A percentile compares a stretch with the other conserved stretches of the same genome.
phyloP scores from a whole-genome alignment of 2,329 filamentous ascomycete species.

The Fusarium tupiense region DNA sequence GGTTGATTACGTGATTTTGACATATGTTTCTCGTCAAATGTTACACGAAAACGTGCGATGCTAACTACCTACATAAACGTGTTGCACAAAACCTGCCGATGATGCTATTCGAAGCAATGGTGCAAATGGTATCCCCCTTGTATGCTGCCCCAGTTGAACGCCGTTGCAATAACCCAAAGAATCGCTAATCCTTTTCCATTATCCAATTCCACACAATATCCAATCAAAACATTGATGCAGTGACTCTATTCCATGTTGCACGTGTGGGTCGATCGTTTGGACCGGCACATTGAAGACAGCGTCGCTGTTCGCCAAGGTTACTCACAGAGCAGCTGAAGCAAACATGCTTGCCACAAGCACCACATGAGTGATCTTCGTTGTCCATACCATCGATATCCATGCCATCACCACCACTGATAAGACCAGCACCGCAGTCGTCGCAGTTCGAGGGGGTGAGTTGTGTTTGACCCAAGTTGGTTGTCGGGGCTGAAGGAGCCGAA shows the following conservation, averaged over 20 bases:
- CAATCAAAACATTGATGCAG: constrained; percentile 36
- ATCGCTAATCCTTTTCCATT: background rate
- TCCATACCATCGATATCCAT: constrained; percentile 53
- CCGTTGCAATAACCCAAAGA: background rate
- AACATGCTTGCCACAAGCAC: constrained; percentile 63
- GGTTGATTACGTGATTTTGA: background rate
- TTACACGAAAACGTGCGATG: background rate
- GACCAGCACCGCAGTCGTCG: constrained; percentile 61
- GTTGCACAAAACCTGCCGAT: background rate
- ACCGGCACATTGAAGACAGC: constrained; percentile 64
- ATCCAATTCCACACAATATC: background rate
- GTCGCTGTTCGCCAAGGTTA: constrained; percentile 63
- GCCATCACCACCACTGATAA: constrained; percentile 41
- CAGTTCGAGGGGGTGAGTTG: constrained; percentile 52
- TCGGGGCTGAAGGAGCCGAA: constrained; percentile 46
- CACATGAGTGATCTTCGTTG: constrained; percentile 52
- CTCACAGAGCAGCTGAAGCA: constrained; percentile 69
- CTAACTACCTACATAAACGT: background rate
- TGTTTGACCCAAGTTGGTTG: constrained; percentile 29
- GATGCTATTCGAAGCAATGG: background rate
- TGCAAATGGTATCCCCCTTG: constrained; percentile 27
- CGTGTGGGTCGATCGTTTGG: constrained; percentile 39
- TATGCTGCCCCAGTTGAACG: constrained; percentile 9
- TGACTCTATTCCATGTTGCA: constrained; percentile 31
- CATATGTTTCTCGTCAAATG: background rate